Conservation (phyloP, 306 rosid species). For the Rubus parviflorus region DNA sequence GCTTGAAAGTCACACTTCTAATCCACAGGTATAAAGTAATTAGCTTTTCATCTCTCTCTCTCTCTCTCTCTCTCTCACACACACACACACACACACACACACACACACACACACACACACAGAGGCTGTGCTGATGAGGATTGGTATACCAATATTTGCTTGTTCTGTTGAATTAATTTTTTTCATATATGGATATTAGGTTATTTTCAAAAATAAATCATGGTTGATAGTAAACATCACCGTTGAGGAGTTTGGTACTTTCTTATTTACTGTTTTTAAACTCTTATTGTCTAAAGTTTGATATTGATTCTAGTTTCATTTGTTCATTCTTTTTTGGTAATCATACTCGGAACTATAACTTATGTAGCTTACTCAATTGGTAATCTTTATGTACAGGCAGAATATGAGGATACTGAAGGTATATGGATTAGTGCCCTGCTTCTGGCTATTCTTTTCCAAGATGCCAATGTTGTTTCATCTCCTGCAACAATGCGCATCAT, state of each 20-base stretch:
- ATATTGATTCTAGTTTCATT: background rate
- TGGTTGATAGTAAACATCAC: background rate
- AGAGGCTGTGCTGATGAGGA: background rate
- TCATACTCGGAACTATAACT: background rate
- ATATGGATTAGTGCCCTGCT: conserved; percentile 89
- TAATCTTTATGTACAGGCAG: conserved; percentile 58
- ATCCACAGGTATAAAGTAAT: conserved; percentile 61
- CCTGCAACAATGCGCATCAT: conserved; percentile 68
- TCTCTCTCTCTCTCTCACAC: background rate
- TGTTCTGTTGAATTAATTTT: background rate
- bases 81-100: no score
- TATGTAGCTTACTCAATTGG: conserved; percentile 37
- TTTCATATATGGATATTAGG: background rate
- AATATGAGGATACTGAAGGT: conserved; percentile 82
- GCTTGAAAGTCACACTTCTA: conserved; percentile 66
- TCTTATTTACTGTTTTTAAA: background rate
- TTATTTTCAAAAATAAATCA: no score
- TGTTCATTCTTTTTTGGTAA: background rate
- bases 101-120: no score
- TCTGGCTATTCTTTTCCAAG: conserved; percentile 84
- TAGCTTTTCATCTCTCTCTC: background rate
- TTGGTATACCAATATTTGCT: background rate
- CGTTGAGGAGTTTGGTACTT: background rate
- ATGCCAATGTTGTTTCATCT: conserved; percentile 53
- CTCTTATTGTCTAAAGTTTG: background rate